These are phyloP conservation scores for Linum usitatissimum DNA, from an alignment of 345 rosid species.

Conservation along the genomic window DNA sequence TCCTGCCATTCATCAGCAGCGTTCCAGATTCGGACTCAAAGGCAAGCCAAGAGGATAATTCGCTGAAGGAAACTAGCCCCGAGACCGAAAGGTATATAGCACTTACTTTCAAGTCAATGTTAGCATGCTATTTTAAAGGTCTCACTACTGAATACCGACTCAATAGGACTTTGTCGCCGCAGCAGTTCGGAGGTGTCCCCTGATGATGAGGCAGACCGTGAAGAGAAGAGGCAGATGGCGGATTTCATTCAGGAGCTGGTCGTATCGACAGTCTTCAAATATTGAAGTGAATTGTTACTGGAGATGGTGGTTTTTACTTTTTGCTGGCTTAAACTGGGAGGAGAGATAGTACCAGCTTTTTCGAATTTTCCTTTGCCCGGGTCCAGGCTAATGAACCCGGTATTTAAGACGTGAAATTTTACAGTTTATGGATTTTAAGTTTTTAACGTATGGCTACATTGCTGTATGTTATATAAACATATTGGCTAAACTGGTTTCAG, in stretches of 20 bases:
- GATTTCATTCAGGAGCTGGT: constrained; percentile 36
- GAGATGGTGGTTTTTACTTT: no score
- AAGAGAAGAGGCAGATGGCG: constrained; percentile 39
- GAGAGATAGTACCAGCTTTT: not conserved
- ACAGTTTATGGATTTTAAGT: not conserved
- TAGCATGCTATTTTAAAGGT: not conserved
- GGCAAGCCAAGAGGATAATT: constrained; percentile 20
- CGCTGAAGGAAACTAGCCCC: constrained; percentile 10
- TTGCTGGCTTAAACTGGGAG: no score
- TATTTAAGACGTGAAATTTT: not conserved
- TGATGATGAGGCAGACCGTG: constrained; percentile 18
- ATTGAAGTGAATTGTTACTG: no score
- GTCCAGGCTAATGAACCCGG: not conserved
- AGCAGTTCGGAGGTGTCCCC: not conserved
- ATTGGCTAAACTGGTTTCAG: not conserved
- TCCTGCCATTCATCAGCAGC: constrained; percentile 33
- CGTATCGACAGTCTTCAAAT: constrained; percentile 30
- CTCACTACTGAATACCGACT: not conserved
- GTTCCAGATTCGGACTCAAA: constrained; percentile 19
- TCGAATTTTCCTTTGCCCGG: not conserved
- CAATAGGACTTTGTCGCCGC: not conserved
- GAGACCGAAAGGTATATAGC: constrained; percentile 27
- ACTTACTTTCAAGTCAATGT: constrained; percentile 6
- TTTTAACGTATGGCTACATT: not conserved
- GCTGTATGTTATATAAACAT: not conserved